phyloP scores from a whole-genome alignment of 208 protist species.

The Lotmaria passim region DNA sequence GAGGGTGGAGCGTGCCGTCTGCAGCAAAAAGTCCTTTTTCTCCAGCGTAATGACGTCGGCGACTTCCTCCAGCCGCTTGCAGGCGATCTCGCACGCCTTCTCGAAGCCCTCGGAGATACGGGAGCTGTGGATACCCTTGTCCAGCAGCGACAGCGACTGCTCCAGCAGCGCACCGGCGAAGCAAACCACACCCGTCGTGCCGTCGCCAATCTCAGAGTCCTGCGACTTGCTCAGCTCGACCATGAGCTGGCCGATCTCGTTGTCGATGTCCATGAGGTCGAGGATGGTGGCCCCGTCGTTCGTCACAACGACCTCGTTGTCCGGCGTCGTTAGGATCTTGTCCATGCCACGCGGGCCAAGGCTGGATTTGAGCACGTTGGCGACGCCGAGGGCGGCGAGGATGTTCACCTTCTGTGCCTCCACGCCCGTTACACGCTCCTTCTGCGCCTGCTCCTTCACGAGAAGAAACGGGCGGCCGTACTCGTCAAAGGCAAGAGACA shows the following conservation, averaged over 20 bases:
- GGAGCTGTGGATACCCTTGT: conserved; percentile 99
- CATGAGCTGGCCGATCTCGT: conserved; percentile 99
- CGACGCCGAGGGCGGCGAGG: conserved; percentile 95
- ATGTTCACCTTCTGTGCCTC: conserved; percentile 99
- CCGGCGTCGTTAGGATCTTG: conserved; percentile 98
- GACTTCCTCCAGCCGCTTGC: conserved; percentile 93
- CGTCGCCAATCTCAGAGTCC: conserved; percentile 99
- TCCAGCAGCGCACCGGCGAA: conserved; percentile 99
- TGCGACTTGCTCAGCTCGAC: conserved; percentile 99
- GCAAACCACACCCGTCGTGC: conserved; percentile 99
- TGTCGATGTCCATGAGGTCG: conserved; percentile 98
- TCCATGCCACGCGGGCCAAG: conserved; percentile 98
- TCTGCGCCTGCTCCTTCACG: conserved; percentile 97
- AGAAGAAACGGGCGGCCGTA: conserved; percentile 99
- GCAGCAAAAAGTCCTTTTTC: conserved; percentile 89
- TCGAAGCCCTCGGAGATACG: conserved; percentile 99
- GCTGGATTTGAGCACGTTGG: conserved; percentile 97
- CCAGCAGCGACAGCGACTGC: conserved; percentile 95
- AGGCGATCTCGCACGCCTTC: conserved; percentile 96
- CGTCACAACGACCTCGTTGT: conserved; percentile 99
- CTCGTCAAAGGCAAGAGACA: conserved; percentile 99
- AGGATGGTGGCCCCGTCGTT: conserved; percentile 99
- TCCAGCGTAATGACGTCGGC: conserved; percentile 84
- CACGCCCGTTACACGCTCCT: conserved; percentile 96
- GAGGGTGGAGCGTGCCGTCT: conserved; percentile 98